Evolutionary conservation across 1,284 basidiomycete genomes (phyloP), one percentile per base, ranked within the genome.

Genomic region (Leccinum angustisporum): DNA sequence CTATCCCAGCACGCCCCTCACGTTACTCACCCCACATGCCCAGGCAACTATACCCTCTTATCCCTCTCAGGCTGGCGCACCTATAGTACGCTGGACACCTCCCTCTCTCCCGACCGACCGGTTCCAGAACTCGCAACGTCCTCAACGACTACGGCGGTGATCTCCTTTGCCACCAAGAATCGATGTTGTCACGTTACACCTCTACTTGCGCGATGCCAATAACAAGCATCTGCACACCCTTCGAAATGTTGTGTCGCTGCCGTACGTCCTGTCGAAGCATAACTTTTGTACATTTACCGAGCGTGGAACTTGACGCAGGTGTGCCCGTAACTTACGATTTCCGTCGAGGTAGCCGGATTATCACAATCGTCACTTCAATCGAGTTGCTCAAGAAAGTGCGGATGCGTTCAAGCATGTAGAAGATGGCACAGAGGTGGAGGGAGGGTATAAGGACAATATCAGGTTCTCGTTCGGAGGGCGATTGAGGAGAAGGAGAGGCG

Each of bases 391-490:
- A 67, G 89, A 91, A 57, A 90, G 89, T 64, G 84, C 83, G 11
- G 93, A 95, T 78, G 91, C 90, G 0, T 95, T 95, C 72, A 80
- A 86, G 65, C 78, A 84, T 30, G 78, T 70, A 2, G 86, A 84
- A 56, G 86, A 88, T 51, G 90, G 86, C 0, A 81, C 80, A 61
- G 86, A 84, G 18, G 85, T 86, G 7, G 92, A 95, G 72, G 93
- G 94, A 60, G 92, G 92, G 6, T 99, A 99, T 77, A 95, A 94
- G 74, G 96, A 98, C 72, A 92, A 95, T 21, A 99, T 99, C 97
- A 84, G 95, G 67, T 76, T 96, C 92, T 63, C 88, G 90, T 73
- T 77, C 82, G 85, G 72, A 80, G 86, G 67, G 90, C 91, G 33
- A 96, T 96, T 63, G 89, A 95, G 75, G 94, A 97, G 75, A 94